phyloP scores from a whole-genome alignment of 305 asterid genomes.

The Euphrasia arctica region DNA sequence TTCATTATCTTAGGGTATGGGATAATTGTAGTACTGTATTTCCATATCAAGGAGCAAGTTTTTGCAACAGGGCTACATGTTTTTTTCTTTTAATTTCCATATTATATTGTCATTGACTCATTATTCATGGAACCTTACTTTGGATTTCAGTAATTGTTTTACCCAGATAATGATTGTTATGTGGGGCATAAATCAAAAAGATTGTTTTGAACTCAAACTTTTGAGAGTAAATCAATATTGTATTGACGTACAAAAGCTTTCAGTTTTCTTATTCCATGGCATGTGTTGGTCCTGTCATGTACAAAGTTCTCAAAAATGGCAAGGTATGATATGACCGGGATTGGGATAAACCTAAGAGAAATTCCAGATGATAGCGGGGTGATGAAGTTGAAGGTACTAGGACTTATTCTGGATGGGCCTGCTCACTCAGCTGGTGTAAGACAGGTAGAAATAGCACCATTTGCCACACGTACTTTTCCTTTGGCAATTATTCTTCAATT shows the following conservation, averaged over 20 bases:
- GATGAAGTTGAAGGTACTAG: constrained; percentile 79
- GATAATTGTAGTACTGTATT: too few relatives aligned
- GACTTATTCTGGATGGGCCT: constrained; percentile 94
- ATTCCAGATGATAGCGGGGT: constrained; percentile 73
- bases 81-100: not conserved
- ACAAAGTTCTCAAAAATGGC: constrained; percentile 97
- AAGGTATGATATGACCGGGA: constrained; percentile 93
- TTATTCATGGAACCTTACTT: constrained; percentile 6
- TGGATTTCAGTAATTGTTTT: not conserved
- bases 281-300: constrained; percentile 60
- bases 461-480: constrained; percentile 19
- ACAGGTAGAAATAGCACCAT: constrained; percentile 53
- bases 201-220: constrained; percentile 16
- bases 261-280: constrained; percentile 74
- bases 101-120: not conserved
- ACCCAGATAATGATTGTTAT: constrained; percentile 8
- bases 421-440: constrained; percentile 87
- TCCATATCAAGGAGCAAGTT: too few relatives aligned
- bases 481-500: constrained; percentile 1
- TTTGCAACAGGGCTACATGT: not conserved
- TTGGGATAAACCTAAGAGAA: constrained; percentile 92
- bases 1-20: too few relatives aligned
- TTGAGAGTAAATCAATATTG: constrained; percentile 28
- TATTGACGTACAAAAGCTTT: constrained; percentile 45
- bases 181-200: constrained; percentile 13